A percentile compares a stretch with the other conserved stretches of the same genome.
Evolutionary conservation across 2,329 filamentous ascomycete genomes (phyloP).

Genomic region (Xylaria sp.): DNA sequence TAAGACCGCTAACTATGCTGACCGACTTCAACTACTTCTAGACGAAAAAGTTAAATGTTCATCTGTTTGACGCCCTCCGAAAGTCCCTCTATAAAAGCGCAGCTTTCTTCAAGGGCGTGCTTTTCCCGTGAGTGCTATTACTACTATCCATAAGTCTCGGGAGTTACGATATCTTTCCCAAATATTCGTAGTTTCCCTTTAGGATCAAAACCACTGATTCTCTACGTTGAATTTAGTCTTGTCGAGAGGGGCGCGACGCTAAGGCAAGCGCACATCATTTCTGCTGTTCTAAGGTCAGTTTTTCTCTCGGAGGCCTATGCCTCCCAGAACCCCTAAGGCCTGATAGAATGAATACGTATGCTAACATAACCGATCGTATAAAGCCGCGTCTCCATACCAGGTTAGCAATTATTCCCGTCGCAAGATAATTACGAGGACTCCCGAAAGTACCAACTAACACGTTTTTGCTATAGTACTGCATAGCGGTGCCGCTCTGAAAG

Average conservation of each 20-base stretch:
- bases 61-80: slow-evolving; percentile 93
- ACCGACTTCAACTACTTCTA: slow-evolving; percentile 53
- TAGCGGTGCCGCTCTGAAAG: slow-evolving; percentile 89
- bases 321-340: neutral
- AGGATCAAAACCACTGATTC: slow-evolving; percentile 6
- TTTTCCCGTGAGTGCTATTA: slow-evolving; percentile 85
- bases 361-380: slow-evolving; percentile 22
- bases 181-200: neutral
- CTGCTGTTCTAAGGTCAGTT: slow-evolving; percentile 74
- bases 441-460: slow-evolving; percentile 5
- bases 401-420: slow-evolving; percentile 12
- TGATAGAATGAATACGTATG: neutral
- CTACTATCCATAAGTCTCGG: neutral
- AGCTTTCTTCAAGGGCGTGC: slow-evolving; percentile 85
- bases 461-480: slow-evolving; percentile 47
- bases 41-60: slow-evolving; percentile 93
- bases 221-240: slow-evolving; percentile 55
- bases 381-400: slow-evolving; percentile 38
- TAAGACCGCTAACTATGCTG: slow-evolving; percentile 49
- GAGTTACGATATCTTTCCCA: neutral
- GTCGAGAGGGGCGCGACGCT: slow-evolving; percentile 85
- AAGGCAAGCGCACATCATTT: slow-evolving; percentile 91
- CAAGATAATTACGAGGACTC: neutral
- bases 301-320: neutral
- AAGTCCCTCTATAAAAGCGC: slow-evolving; percentile 65